A percentile compares a stretch with the other conserved stretches of the same genome.
These are phyloP conservation scores for Larix kaempferi DNA, from an alignment of 75 land plant genomes.

Conservation along the genomic window DNA sequence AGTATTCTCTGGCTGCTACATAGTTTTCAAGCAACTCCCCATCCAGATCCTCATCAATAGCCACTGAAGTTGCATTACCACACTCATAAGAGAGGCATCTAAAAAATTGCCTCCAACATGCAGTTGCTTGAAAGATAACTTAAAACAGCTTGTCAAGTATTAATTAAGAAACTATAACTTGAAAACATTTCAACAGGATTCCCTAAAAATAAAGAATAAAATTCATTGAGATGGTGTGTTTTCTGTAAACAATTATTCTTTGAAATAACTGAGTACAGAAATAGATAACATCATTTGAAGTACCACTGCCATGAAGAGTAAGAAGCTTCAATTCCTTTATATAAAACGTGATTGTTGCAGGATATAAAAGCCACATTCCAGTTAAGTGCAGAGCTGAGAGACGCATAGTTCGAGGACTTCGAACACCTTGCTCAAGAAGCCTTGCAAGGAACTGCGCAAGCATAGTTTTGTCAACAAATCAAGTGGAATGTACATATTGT, in stretches of 20 bases:
- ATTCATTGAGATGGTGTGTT: background rate
- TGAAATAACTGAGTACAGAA: background rate
- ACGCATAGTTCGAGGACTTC: conserved; percentile 96
- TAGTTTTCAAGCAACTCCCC: conserved; percentile 66
- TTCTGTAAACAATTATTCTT: background rate
- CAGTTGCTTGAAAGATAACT: background rate
- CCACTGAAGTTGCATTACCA: conserved; percentile 42
- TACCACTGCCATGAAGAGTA: conserved; percentile 91
- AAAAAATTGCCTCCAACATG: background rate
- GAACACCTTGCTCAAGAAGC: conserved; percentile 71
- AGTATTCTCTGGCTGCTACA: conserved; percentile 54
- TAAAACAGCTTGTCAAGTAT: no score
- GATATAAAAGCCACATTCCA: conserved; percentile 83
- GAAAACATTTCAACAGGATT: background rate
- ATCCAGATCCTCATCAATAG: conserved; percentile 92
- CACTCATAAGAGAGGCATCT: background rate
- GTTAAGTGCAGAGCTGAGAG: conserved; percentile 87
- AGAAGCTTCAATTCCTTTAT: conserved; percentile 72
- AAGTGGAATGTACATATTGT: background rate
- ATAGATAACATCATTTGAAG: background rate
- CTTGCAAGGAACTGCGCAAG: conserved; percentile 63
- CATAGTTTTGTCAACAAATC: conserved; percentile 3
- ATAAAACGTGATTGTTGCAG: conserved; percentile 63
- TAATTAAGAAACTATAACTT: no score
- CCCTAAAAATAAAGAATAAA: background rate